These are phyloP conservation scores for Taxillus chinensis DNA, from an alignment of 164 flowering plant genomes.

Conservation along the genomic window DNA sequence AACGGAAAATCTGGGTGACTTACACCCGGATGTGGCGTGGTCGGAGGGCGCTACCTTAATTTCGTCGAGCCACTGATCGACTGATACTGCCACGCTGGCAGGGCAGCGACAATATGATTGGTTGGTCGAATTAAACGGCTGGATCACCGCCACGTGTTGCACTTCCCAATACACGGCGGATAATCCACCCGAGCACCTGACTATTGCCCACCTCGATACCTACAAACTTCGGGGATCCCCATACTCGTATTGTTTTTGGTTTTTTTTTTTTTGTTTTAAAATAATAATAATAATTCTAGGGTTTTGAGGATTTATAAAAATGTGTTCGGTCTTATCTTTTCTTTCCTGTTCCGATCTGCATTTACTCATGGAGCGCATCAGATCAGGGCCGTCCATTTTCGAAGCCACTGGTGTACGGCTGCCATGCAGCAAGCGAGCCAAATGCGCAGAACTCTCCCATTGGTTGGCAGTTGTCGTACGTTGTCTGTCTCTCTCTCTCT, in stretches of 20 bases:
- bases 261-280: background rate
- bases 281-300: background rate
- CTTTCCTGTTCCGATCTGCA: slow-evolving; percentile 6
- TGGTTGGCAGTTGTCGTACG: slow-evolving; percentile 18
- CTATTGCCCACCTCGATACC: slow-evolving; percentile 15
- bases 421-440: slow-evolving; percentile 18
- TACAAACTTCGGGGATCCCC: background rate
- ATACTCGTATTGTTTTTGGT: background rate
- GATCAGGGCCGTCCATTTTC: slow-evolving; percentile 25
- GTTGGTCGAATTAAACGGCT: slow-evolving; percentile 10
- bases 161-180: slow-evolving; percentile 14
- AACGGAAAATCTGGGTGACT: too few species aligned
- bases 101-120: slow-evolving; percentile 25
- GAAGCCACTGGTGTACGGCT: slow-evolving; percentile 10
- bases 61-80: slow-evolving; percentile 52
- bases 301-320: background rate
- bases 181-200: slow-evolving; percentile 8
- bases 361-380: slow-evolving; percentile 9
- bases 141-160: slow-evolving; percentile 10
- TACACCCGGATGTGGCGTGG: too few species aligned
- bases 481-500: slow-evolving; percentile 3
- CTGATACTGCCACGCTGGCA: slow-evolving; percentile 32
- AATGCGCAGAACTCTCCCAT: slow-evolving; percentile 27
- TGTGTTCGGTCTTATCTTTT: background rate
- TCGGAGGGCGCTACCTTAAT: slow-evolving; percentile 23